Evolutionary conservation across 2,329 filamentous ascomycete species (phyloP).

Genomic region (Neodidymelliopsis sp.): DNA sequence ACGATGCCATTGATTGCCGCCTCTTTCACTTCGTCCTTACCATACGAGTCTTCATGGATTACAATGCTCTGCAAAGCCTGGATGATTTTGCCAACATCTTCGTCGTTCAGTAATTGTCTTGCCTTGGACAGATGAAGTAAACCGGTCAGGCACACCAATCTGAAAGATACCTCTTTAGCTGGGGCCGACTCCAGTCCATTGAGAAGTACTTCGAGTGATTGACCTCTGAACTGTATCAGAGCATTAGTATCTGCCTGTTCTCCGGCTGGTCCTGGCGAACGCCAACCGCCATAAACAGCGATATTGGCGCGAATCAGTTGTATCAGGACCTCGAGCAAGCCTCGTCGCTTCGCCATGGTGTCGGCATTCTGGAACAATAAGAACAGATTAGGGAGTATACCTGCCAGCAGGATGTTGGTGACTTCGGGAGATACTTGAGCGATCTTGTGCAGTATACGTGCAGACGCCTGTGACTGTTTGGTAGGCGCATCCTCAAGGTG

Average conservation of each 20-base stretch:
- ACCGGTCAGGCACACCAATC: slow-evolving; percentile 55
- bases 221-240: slow-evolving; percentile 50
- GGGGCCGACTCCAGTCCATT: slow-evolving; percentile 55
- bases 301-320: slow-evolving; percentile 66
- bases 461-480: slow-evolving; percentile 71
- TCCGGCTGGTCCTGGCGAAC: slow-evolving; percentile 49
- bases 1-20: slow-evolving; percentile 66
- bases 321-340: slow-evolving; percentile 67
- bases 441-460: slow-evolving; percentile 65
- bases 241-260: slow-evolving; percentile 44
- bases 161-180: slow-evolving; percentile 59
- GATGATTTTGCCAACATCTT: slow-evolving; percentile 59
- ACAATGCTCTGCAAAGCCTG: slow-evolving; percentile 68
- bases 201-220: slow-evolving; percentile 53
- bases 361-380: slow-evolving; percentile 67
- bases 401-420: slow-evolving; percentile 63
- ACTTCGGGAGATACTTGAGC: slow-evolving; percentile 63
- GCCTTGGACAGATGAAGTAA: slow-evolving; percentile 54
- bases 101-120: slow-evolving; percentile 51
- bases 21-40: slow-evolving; percentile 64
- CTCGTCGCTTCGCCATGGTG: slow-evolving; percentile 68
- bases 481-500: slow-evolving; percentile 73
- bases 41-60: slow-evolving; percentile 64
- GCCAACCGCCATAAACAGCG: slow-evolving; percentile 64
- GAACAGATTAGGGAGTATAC: slow-evolving; percentile 65